A percentile compares a stretch with the other conserved stretches of the same genome.
These are phyloP conservation scores for Oryza meyeriana DNA, from an alignment of 176 grass and related monocot genomes.

Conservation along the genomic window DNA sequence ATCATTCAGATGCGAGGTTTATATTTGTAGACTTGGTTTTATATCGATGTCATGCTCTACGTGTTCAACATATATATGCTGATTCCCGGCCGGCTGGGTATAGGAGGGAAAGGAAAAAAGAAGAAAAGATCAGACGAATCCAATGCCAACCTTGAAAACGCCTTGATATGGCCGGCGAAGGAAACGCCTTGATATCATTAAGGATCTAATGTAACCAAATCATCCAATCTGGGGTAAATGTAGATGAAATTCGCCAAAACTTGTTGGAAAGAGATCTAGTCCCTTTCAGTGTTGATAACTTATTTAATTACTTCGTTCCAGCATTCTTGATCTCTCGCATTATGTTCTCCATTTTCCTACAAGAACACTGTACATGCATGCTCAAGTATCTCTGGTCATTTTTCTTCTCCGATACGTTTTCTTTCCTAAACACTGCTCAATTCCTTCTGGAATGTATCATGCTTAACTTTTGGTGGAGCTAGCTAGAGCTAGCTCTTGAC, in stretches of 20 bases:
- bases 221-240: neutral
- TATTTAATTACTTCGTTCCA: neutral
- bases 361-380: neutral
- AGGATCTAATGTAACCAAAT: neutral
- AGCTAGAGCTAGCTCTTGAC: neutral
- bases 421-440: neutral
- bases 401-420: too few relatives aligned
- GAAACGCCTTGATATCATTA: neutral
- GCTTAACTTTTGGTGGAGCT: neutral
- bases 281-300: neutral
- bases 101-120: neutral
- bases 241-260: too few relatives aligned
- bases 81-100: neutral
- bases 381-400: neutral
- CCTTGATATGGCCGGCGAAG: neutral
- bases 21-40: neutral
- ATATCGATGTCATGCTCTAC: constrained; percentile 9
- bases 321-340: neutral
- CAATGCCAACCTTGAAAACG: constrained; percentile 9
- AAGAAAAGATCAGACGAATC: constrained; percentile 17
- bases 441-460: neutral
- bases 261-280: too few relatives aligned
- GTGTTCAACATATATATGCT: neutral
- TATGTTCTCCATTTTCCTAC: neutral
- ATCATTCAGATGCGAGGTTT: constrained; percentile 1